Evolutionary conservation across 2,329 filamentous ascomycete genomes (phyloP).

Genomic region (Botrytis porri): DNA sequence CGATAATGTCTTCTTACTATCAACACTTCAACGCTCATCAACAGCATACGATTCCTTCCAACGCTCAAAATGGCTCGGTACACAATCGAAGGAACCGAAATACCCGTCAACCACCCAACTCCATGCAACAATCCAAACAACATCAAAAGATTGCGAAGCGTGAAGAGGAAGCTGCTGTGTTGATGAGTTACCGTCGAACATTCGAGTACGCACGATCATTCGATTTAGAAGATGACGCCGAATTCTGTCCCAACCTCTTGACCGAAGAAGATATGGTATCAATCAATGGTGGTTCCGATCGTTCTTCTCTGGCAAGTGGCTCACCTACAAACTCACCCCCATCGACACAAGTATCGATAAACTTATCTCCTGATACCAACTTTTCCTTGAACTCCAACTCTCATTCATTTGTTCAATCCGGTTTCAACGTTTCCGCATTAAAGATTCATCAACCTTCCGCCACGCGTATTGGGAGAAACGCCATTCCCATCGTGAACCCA

Average conservation of each 20-base stretch:
- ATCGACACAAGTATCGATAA: constrained; percentile 65
- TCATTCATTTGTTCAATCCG: constrained; percentile 61
- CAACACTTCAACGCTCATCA: constrained; percentile 60
- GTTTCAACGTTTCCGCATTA: constrained; percentile 61
- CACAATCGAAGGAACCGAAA: constrained; percentile 83
- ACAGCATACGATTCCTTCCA: constrained; percentile 51
- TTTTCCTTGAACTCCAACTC: constrained; percentile 71
- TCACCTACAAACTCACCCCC: constrained; percentile 91
- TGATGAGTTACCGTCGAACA: constrained; percentile 76
- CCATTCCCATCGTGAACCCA: constrained; percentile 97
- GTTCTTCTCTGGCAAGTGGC: constrained; percentile 90
- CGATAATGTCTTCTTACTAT: constrained; percentile 61
- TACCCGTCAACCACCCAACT: constrained; percentile 77
- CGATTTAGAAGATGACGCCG: constrained; percentile 91
- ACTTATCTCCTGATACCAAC: constrained; percentile 62
- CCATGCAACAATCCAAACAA: constrained; percentile 63
- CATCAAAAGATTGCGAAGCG: constrained; percentile 75
- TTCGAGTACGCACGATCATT: constrained; percentile 93
- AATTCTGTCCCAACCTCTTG: constrained; percentile 90
- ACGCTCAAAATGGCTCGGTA: constrained; percentile 48
- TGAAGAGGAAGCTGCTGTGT: constrained; percentile 79
- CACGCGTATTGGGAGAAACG: constrained; percentile 80
- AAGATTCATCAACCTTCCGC: constrained; percentile 91
- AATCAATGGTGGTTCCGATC: constrained; percentile 88
- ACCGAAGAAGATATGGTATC: constrained; percentile 82